phyloP scores from a whole-genome alignment of 371 early-diverging fungal genomes.

The Lichtheimia ornata region DNA sequence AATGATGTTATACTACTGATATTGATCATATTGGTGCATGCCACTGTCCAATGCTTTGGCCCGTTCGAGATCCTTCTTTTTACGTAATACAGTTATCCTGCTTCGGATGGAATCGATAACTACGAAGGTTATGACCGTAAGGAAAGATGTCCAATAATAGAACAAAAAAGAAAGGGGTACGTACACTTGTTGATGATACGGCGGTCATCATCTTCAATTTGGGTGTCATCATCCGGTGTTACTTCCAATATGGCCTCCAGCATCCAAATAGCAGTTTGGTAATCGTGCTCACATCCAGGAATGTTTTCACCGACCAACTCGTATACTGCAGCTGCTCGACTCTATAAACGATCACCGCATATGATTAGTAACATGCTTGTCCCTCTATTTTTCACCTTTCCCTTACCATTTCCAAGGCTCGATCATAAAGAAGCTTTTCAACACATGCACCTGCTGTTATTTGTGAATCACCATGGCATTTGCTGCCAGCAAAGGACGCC shows the following conservation, averaged over 20 bases:
- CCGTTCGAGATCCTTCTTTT: slow-evolving; percentile 21
- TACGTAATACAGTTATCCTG: slow-evolving; percentile 41
- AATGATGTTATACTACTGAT: neutral
- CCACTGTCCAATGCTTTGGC: neutral
- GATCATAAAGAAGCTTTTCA: slow-evolving; percentile 73
- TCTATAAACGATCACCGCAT: slow-evolving; percentile 28
- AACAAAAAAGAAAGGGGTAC: neutral
- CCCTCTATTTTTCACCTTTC: no score
- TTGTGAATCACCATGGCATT: slow-evolving; percentile 43
- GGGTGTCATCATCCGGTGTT: slow-evolving; percentile 42
- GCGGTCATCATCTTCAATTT: slow-evolving; percentile 60
- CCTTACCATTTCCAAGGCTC: slow-evolving; percentile 62
- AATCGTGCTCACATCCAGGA: slow-evolving; percentile 71
- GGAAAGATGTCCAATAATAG: slow-evolving; percentile 2
- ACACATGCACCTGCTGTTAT: slow-evolving; percentile 46
- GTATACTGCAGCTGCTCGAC: slow-evolving; percentile 55
- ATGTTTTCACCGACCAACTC: slow-evolving; percentile 59
- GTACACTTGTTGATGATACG: slow-evolving; percentile 63
- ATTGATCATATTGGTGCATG: neutral
- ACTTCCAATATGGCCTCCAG: slow-evolving; percentile 72
- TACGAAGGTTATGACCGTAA: slow-evolving; percentile 10
- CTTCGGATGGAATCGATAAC: slow-evolving; percentile 52
- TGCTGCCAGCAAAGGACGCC: slow-evolving; percentile 65
- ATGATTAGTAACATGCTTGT: no score
- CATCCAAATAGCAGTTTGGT: slow-evolving; percentile 80